Base-by-base conservation (phyloP, 768 basidiomycete species). In the Cantharellus cinnabarinus region DNA sequence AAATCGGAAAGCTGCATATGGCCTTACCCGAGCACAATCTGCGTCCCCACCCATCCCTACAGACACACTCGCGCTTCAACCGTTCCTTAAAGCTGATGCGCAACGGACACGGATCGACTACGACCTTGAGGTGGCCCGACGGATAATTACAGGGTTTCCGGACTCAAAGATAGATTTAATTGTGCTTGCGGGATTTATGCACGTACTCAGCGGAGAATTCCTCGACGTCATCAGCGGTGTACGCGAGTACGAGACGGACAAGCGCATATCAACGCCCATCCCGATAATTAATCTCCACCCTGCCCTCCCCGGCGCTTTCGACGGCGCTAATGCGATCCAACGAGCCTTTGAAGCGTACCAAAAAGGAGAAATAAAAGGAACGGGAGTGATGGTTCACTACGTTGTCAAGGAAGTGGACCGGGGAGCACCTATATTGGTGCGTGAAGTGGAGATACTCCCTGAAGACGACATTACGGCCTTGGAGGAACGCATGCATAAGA, bases 151-250 rank as follows among this genome's bases (percentile, higher is more conserved):
- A 5, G 41, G 15, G 41, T 14, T 14, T 35, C 15, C 61, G 7
- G 62, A 62, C 34, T 40, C 39, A 10, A 59, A 59, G n/a, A 60
- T 60, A 40, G 88, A 97, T 69, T 68, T 94, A 35, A 78, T 98
- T 54, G 86, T 98, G 4, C 76, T 98, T n/a, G 95, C 94, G 0
- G 95, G 95, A 0, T 99, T 90, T 89, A 97, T 99, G 94, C 93
- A 98, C 66, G 88, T 98, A 65, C 76, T 97, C 60, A 81, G 83
- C 60, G 82, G 87, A 57, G 73, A 72, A 0, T 97, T 97, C 69
- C 70, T 98, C 61, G 78, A 87, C 20, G 74, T 80, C 40, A 68
- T 88, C 56, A 73, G 75, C 54, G 77, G 77, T 4, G 2, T 37
- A 4, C 20, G 41, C 5, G 15, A 3, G 29, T 44, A 34, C 38